These are phyloP conservation scores for Sporothrix schenckii DNA, from an alignment of 2,329 filamentous ascomycete species.

Conservation along the genomic window DNA sequence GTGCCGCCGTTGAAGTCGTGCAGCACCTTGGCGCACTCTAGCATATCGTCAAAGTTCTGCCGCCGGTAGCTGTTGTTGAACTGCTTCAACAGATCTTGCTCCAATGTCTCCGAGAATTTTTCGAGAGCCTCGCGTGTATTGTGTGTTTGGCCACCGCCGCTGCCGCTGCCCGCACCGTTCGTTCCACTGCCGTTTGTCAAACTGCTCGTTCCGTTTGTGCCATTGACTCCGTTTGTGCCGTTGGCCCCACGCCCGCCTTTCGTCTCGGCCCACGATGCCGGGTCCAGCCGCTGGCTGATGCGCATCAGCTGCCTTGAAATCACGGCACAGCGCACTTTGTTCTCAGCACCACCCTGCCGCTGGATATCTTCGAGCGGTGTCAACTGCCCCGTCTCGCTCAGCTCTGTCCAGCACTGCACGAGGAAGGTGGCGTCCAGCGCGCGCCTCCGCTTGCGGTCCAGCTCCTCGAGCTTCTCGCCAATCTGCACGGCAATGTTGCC, in stretches of 20 bases:
- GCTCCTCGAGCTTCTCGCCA: constrained; percentile 87
- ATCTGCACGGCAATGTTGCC: constrained; percentile 94
- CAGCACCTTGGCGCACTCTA: constrained; percentile 90
- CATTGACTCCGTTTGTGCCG: constrained; percentile 29
- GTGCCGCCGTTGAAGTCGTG: constrained; percentile 95
- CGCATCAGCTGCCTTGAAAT: constrained; percentile 92
- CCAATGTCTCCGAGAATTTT: constrained; percentile 92
- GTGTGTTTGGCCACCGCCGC: constrained; percentile 56
- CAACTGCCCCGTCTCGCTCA: constrained; percentile 85
- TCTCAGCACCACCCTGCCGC: constrained; percentile 80
- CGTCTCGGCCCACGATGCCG: constrained; percentile 67
- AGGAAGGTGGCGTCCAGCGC: constrained; percentile 93
- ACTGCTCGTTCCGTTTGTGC: constrained; percentile 46
- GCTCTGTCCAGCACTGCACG: constrained; percentile 95
- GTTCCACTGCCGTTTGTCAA: constrained; percentile 43
- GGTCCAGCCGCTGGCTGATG: constrained; percentile 89
- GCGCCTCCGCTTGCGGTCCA: constrained; percentile 86
- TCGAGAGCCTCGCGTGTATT: constrained; percentile 89
- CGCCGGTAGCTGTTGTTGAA: constrained; percentile 96
- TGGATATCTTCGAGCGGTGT: constrained; percentile 87
- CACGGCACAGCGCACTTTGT: constrained; percentile 90
- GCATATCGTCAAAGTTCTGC: constrained; percentile 97
- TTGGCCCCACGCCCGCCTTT: constrained; percentile 53
- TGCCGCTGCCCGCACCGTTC: constrained; percentile 46
- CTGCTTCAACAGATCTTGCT: constrained; percentile 92